Percentiles rank a stretch among this genome's conserved stretches.
phyloP scores from a whole-genome alignment of 805 yeast genomes.

The Candida nonsorbophila region DNA sequence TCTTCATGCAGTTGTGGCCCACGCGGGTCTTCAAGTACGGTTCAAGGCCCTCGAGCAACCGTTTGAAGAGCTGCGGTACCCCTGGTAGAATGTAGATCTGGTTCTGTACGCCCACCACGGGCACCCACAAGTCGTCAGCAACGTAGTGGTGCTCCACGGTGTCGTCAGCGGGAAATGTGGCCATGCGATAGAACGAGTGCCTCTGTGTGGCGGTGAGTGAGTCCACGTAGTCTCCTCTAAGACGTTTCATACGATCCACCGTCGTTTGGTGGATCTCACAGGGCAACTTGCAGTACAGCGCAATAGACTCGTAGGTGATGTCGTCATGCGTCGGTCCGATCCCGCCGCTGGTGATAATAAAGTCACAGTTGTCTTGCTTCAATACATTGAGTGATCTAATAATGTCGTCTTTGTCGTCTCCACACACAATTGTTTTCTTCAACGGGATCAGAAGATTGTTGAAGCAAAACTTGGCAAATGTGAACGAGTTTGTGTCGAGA shows the following conservation, averaged over 20 bases:
- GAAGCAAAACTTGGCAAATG: slow-evolving; percentile 69
- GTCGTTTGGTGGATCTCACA: slow-evolving; percentile 52
- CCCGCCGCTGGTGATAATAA: slow-evolving; percentile 65
- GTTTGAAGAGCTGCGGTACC: slow-evolving; percentile 67
- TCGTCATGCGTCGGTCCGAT: slow-evolving; percentile 93
- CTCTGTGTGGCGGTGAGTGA: slow-evolving; percentile 37
- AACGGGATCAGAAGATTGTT: slow-evolving; percentile 56
- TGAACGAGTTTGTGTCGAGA: slow-evolving; percentile 68
- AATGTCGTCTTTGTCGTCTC: slow-evolving; percentile 70
- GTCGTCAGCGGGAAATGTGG: slow-evolving; percentile 54
- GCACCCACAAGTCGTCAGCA: slow-evolving; percentile 70
- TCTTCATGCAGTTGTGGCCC: slow-evolving; percentile 12
- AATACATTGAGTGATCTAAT: slow-evolving; percentile 45
- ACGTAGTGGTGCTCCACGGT: slow-evolving; percentile 38
- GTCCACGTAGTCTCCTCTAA: slow-evolving; percentile 35
- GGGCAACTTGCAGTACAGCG: slow-evolving; percentile 53
- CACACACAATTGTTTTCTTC: slow-evolving; percentile 63
- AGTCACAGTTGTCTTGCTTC: slow-evolving; percentile 47
- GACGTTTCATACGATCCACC: slow-evolving; percentile 51
- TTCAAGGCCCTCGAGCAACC: slow-evolving; percentile 43
- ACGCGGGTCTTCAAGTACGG: slow-evolving; percentile 26
- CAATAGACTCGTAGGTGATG: slow-evolving; percentile 74
- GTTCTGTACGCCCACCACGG: slow-evolving; percentile 62
- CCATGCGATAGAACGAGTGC: slow-evolving; percentile 71
- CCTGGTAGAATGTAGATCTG: slow-evolving; percentile 78